Evolutionary conservation across 2,329 filamentous ascomycete species (phyloP).

Genomic region (Neurospora crassa): DNA sequence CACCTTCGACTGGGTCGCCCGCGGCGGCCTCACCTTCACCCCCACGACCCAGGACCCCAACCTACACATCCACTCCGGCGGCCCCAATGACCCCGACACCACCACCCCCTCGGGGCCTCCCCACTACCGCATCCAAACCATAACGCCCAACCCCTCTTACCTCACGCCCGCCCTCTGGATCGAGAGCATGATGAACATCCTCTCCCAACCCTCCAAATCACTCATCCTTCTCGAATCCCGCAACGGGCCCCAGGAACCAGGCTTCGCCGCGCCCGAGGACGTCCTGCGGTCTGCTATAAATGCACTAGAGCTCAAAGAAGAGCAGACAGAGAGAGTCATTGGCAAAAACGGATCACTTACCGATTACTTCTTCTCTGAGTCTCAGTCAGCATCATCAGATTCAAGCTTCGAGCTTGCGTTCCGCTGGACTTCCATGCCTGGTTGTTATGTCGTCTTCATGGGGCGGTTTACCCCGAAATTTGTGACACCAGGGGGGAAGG

Average conservation of each 20-base stretch:
- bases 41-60: neutral
- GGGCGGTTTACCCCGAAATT: neutral
- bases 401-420: neutral
- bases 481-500: neutral
- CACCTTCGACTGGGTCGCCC: neutral
- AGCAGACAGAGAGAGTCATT: neutral
- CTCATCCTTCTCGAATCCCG: neutral
- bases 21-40: neutral
- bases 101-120: neutral
- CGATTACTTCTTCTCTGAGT: neutral
- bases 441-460: neutral
- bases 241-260: neutral
- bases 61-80: neutral
- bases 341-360: neutral
- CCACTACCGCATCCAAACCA: neutral
- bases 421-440: neutral
- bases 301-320: rapidly evolving
- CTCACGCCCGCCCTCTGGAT: neutral
- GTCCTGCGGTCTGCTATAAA: rapidly evolving
- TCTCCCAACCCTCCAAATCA: neutral
- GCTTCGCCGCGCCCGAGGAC: neutral
- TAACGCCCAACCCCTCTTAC: neutral
- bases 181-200: neutral
- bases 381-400: neutral
- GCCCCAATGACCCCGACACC: neutral